Percentiles rank a stretch among this genome's conserved stretches.
Conservation (phyloP, 345 rosid species). For the rapeseed (Brassica napus) region DNA sequence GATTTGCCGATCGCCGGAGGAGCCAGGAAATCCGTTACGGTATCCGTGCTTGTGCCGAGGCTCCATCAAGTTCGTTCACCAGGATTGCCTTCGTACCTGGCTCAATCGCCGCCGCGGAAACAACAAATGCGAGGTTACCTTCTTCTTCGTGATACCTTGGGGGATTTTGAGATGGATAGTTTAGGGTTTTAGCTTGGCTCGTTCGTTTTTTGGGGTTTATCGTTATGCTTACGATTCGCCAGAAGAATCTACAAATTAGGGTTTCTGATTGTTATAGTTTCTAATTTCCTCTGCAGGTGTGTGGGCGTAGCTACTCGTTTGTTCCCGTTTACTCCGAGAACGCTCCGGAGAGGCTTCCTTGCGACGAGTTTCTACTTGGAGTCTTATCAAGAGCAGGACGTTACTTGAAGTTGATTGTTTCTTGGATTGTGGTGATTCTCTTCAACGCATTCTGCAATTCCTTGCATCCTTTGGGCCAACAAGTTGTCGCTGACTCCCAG, state of each 20-base stretch:
- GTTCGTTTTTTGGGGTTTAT: too few species aligned
- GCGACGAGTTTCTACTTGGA: conserved; percentile 2
- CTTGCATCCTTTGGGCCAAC: conserved; percentile 8
- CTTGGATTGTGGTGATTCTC: conserved; percentile 15
- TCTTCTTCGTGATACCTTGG: too few species aligned
- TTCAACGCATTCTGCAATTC: neutral
- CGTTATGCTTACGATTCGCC: too few species aligned
- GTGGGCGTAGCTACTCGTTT: conserved; percentile 18
- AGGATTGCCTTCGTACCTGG: conserved; percentile 29
- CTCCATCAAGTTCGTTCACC: conserved; percentile 30
- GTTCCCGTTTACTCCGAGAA: conserved; percentile 25
- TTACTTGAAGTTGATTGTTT: neutral
- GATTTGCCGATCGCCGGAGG: conserved; percentile 27
- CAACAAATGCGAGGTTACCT: conserved; percentile 22
- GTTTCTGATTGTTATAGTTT: neutral
- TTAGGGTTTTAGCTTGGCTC: neutral
- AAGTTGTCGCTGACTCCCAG: neutral
- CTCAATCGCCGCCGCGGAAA: conserved; percentile 11
- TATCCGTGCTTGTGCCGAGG: conserved; percentile 33
- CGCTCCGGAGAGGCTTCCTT: conserved; percentile 29
- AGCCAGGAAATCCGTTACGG: conserved; percentile 26
- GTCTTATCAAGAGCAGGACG: neutral
- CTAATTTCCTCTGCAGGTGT: conserved; percentile 3
- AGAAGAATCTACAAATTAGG: too few species aligned
- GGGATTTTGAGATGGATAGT: too few species aligned